phyloP scores from a whole-genome alignment of 805 yeast genomes.

The Teunomyces gatunensis region DNA sequence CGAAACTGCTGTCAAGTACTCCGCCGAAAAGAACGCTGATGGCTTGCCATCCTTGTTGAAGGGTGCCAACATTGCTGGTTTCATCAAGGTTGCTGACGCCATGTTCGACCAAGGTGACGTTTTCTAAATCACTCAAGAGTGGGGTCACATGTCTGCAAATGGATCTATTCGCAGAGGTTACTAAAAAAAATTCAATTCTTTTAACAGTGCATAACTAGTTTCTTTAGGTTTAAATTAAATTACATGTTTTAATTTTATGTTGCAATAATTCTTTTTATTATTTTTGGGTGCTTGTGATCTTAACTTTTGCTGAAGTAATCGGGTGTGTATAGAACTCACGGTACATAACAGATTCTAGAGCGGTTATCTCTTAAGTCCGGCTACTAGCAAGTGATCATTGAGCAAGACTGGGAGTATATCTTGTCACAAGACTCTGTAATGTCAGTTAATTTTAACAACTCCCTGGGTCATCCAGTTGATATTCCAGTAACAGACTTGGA shows the following conservation, averaged over 20 bases:
- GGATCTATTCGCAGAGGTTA: too few relatives aligned
- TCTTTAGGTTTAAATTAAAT: neutral
- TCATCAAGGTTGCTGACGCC: conserved; percentile 97
- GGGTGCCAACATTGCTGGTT: conserved; percentile 99
- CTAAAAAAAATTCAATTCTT: conserved; percentile 9
- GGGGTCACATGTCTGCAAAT: too few relatives aligned
- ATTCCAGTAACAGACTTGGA: conserved; percentile 58
- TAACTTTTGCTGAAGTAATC: too few relatives aligned
- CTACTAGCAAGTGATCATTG: neutral
- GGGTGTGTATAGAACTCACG: neutral
- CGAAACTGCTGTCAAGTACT: conserved; percentile 77
- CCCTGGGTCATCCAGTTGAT: conserved; percentile 41
- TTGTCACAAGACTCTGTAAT: neutral
- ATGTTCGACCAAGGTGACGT: conserved; percentile 97
- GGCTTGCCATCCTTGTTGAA: conserved; percentile 87
- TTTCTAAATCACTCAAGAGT: conserved; percentile 22
- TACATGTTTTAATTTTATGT: neutral
- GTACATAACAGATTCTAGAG: neutral
- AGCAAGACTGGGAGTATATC: too few relatives aligned
- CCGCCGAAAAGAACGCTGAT: conserved; percentile 61
- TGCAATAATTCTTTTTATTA: neutral
- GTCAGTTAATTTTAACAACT: conserved; percentile 7
- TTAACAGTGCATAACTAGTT: conserved; percentile 6
- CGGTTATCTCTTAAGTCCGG: neutral
- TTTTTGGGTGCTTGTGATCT: too few relatives aligned